Conservation (phyloP, 2,329 filamentous ascomycete genomes). For the Didymella keratinophila region DNA sequence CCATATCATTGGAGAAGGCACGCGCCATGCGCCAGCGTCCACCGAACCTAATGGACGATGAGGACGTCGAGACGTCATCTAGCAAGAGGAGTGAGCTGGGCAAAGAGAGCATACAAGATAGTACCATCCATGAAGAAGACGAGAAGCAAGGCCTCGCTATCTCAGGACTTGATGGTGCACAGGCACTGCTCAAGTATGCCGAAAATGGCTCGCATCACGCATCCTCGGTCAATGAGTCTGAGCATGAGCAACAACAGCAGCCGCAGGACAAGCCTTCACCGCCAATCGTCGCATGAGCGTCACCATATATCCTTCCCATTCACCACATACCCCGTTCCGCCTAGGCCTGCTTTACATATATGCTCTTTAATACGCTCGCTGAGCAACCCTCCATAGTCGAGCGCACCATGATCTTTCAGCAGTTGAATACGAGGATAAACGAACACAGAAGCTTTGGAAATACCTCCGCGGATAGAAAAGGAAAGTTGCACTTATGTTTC, state of each 20-base stretch:
- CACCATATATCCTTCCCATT: background rate
- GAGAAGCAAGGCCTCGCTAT: conserved; percentile 50
- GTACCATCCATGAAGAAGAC: conserved; percentile 50
- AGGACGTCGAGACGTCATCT: conserved; percentile 47
- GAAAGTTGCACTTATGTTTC: background rate
- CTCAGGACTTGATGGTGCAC: conserved; percentile 47
- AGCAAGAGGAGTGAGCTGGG: conserved; percentile 41
- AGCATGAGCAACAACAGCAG: conserved; percentile 18
- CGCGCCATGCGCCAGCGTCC: conserved; percentile 87
- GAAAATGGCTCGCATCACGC: conserved; percentile 31
- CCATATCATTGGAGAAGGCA: conserved; percentile 89
- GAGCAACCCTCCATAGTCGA: conserved; percentile 1
- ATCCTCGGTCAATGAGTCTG: conserved; percentile 12
- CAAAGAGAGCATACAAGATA: conserved; percentile 48
- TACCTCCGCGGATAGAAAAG: conserved; percentile 8
- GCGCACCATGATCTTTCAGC: conserved; percentile 4
- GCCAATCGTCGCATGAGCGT: conserved; percentile 8
- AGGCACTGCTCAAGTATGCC: conserved; percentile 45
- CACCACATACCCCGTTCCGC: conserved; percentile 19
- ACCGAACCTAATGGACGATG: conserved; percentile 78
- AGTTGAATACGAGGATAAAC: conserved; percentile 8
- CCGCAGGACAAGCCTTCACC: conserved; percentile 15
- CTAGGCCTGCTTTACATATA: conserved; percentile 16
- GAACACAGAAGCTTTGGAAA: conserved; percentile 8
- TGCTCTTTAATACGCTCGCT: conserved; percentile 19